Evolutionary conservation across 208 protist genomes (phyloP), one percentile per base, ranked within the genome.

Genomic region (Naegleria fowleri): DNA sequence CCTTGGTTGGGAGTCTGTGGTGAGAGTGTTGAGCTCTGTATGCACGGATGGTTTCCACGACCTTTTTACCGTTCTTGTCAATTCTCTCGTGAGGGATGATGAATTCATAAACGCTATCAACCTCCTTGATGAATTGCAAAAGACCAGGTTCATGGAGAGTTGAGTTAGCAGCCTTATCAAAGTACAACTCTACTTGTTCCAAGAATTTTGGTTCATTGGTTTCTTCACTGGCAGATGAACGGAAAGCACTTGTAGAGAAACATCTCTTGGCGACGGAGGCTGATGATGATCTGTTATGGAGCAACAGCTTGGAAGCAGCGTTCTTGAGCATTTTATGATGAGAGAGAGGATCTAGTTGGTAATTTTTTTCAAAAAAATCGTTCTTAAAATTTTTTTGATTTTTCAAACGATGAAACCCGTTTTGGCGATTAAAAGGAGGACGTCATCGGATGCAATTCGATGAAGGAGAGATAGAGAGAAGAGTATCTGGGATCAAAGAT

Each of bases 1-100:
- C 96, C 94, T 96, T 97, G 90, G 92, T 93, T 79, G 96, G 96
- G 11, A 96, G 33, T 88, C 96, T 93, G 90, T 97, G 96, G 55
- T 95, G 94, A 55, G 88, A 93, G 93, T 97, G 96, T 92, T 97
- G 95, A 16, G 83, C 83, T 87, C 83, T 87, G 83, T 87, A 87
- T 9, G 83, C 83, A 52, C 83, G 36, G 83, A 87, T 87, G 9
- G 83, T 87, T 51, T 87, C 9, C 11, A 87, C 83, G 19, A 51
- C 83, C 33, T 38, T 87, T 39, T 52, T 87, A 87, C 83, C 83
- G 40, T 87, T 38, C 15, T 22, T 38, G n/a, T 40, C 19, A 36
- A 87, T 87, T 22, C 29, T 87, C 29, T 87, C 83, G 15, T 87
- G 83, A 48, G 83, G 83, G 83, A 87, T 87, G 39, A 87, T 29